Conservation (phyloP, 2,329 filamentous ascomycete species). For the Xylariaceae sp. region DNA sequence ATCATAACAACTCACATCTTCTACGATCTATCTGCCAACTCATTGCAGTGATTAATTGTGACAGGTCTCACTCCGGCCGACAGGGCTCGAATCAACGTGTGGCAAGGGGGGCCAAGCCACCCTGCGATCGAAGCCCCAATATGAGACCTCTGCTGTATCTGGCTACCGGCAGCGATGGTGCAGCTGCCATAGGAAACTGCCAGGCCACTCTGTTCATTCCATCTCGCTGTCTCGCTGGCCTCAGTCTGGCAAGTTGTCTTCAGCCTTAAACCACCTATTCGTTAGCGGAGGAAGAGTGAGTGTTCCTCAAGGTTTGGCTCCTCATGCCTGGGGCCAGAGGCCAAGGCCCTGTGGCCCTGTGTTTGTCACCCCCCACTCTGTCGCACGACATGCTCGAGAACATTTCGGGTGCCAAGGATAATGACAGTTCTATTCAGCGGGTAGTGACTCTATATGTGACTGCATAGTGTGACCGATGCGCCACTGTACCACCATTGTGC, state of each 20-base stretch:
- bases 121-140: not conserved
- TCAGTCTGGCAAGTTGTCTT: too few relatives aligned
- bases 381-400: not conserved
- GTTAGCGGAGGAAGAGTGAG: too few relatives aligned
- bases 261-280: constrained; percentile 5
- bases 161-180: constrained; percentile 12
- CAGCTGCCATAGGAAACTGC: too few relatives aligned
- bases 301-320: too few relatives aligned
- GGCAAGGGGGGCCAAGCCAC: not conserved
- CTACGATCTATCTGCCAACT: too few relatives aligned
- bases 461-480: constrained; percentile 14
- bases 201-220: too few relatives aligned
- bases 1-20: too few relatives aligned
- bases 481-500: too few relatives aligned
- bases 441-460: constrained; percentile 7
- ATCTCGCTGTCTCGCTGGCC: too few relatives aligned
- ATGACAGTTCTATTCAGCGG: constrained; percentile 1
- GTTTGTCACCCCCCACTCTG: too few relatives aligned
- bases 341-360: too few relatives aligned
- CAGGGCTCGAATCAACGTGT: constrained; percentile 3
- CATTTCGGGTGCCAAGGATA: constrained; percentile 1
- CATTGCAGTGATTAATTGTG: not conserved
- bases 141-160: not conserved
- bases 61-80: not conserved
- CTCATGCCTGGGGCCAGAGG: too few relatives aligned